Conservation (phyloP, 352 stramenopile species). For the Pythium guiyangense region DNA sequence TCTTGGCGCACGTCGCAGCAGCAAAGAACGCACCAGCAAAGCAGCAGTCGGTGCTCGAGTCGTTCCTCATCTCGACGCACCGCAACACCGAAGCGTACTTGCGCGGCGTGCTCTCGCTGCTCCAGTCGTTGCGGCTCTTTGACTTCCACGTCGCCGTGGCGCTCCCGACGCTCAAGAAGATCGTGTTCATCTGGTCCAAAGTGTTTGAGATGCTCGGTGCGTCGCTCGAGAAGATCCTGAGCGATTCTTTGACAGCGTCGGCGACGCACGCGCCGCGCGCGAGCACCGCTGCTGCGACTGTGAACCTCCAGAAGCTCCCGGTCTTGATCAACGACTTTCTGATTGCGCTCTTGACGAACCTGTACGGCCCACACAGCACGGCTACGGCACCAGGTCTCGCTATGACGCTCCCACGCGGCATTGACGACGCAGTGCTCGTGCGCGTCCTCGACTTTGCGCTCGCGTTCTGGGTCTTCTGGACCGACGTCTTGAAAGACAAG, state of each 20-base stretch:
- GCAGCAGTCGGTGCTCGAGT: slow-evolving; percentile 50
- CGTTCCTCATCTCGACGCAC: slow-evolving; percentile 60
- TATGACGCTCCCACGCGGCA: too few relatives aligned
- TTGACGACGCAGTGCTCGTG: slow-evolving; percentile 50
- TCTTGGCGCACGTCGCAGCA: slow-evolving; percentile 46
- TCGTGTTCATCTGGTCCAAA: slow-evolving; percentile 71
- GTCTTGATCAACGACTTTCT: slow-evolving; percentile 74
- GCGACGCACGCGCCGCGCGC: slow-evolving; percentile 4
- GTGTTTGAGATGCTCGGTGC: slow-evolving; percentile 58
- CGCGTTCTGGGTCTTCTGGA: slow-evolving; percentile 73
- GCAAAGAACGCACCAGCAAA: slow-evolving; percentile 43
- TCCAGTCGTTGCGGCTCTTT: slow-evolving; percentile 64
- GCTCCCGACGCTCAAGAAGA: slow-evolving; percentile 65
- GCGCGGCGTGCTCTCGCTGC: slow-evolving; percentile 56
- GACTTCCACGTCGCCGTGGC: slow-evolving; percentile 47
- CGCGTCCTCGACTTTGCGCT: slow-evolving; percentile 72
- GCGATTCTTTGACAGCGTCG: slow-evolving; percentile 16
- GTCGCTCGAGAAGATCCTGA: slow-evolving; percentile 24
- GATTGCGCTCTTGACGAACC: slow-evolving; percentile 33
- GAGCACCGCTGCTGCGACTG: slow-evolving; percentile 16
- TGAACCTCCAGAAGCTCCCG: slow-evolving; percentile 60
- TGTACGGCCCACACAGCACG: slow-evolving; percentile 30
- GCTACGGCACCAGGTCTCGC: slow-evolving; percentile 2
- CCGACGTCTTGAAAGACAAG: slow-evolving; percentile 40
- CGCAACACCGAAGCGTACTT: slow-evolving; percentile 72